Evolutionary conservation across 139 green algal genomes (phyloP), one percentile per base, ranked within the genome.

Genomic region (Chlamydomonas applanata): DNA sequence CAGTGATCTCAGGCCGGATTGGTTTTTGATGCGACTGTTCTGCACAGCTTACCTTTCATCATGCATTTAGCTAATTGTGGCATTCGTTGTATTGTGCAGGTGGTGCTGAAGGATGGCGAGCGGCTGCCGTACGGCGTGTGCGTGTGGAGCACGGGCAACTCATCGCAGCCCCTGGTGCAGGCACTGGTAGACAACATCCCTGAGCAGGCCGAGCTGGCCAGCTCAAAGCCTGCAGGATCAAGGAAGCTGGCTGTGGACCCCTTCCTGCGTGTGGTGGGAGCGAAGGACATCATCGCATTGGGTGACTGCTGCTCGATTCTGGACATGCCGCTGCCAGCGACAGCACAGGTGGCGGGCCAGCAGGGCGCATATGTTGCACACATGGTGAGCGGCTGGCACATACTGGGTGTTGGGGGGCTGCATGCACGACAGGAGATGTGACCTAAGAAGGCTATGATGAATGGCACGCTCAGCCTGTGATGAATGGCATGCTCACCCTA

Each of bases 211-310:
- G 40, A 49, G 40, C 40, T 49, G 40, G 40, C 40, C 7, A 49
- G 40, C 7, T 49, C 40, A 7, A 49, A 49, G 40, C 40, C 40
- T 49, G 40, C 40, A 49, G 40, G 40, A 49, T 59, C 46, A 29
- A 49, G 40, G 40, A 92, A 92, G 80, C 79, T 92, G 60, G 81
- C 75, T 0, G 87, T 93, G 16, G 88, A 93, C 73, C 79, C 80
- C 1, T 93, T 89, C 77, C 69, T 91, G 53, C 77, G 88, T 0
- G 86, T 93, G 29, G 77, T 92, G 35, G 89, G 89, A n/a, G 79
- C 76, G 0, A 19, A 44, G 0, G 88, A 91, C 71, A 67, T 90
- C 19, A 63, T 93, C 25, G 82, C 82, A 0, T 71, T 93, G 32
- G 88, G 88, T 9, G 88, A 93, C 75, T 89, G 80, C 82, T 70